Conservation (phyloP, 768 basidiomycete species). For the Imleria badia region DNA sequence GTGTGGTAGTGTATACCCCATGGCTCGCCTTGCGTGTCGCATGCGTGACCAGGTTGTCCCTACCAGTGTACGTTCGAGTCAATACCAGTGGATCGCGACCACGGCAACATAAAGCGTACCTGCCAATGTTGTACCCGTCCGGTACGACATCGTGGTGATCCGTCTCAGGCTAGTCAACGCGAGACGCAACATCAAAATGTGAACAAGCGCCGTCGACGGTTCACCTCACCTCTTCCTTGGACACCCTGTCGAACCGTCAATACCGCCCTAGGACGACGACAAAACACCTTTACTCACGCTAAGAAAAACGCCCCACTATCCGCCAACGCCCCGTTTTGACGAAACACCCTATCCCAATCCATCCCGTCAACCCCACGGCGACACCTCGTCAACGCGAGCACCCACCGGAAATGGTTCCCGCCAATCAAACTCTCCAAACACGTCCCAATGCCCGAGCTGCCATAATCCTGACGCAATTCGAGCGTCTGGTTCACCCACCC, state of each 20-base stretch:
- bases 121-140: constrained; percentile 51
- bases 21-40: constrained; percentile 41
- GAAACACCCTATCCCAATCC: constrained; percentile 38
- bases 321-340: constrained; percentile 57
- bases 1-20: constrained; percentile 49
- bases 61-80: too few relatives aligned
- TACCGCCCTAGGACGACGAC: neutral
- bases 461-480: constrained; percentile 47
- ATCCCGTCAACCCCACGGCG: neutral
- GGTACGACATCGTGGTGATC: constrained; percentile 43
- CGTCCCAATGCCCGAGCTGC: constrained; percentile 36
- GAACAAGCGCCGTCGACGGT: too few relatives aligned
- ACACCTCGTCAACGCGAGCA: neutral
- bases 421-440: constrained; percentile 46
- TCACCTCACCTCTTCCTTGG: constrained; percentile 41
- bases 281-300: constrained; percentile 42
- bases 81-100: too few relatives aligned
- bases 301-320: constrained; percentile 54
- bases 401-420: constrained; percentile 49
- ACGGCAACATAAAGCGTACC: too few relatives aligned
- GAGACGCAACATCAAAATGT: neutral
- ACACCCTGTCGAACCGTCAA: constrained; percentile 36
- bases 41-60: constrained; percentile 38
- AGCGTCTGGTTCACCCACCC: constrained; percentile 43
- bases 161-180: constrained; percentile 21